phyloP scores from a whole-genome alignment of 371 early-diverging fungal genomes.

The Caulochytrium protostelioides region DNA sequence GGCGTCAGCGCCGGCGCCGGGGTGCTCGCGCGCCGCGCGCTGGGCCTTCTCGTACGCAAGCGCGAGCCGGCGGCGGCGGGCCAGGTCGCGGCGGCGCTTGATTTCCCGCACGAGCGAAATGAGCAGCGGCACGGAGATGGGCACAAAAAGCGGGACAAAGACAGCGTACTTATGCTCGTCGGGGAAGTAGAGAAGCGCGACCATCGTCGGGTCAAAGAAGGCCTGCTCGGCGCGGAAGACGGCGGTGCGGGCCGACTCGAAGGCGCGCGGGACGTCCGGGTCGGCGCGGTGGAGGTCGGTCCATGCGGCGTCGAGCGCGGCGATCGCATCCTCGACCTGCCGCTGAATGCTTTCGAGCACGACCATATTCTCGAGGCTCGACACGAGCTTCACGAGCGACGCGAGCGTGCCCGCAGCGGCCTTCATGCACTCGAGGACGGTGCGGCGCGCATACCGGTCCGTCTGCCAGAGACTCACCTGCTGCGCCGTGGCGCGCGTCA shows the following conservation, averaged over 20 bases:
- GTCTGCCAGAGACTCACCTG: conserved; percentile 41
- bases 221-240: conserved; percentile 54
- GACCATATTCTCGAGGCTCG: conserved; percentile 70
- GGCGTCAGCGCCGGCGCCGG: too few relatives aligned
- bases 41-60: too few relatives aligned
- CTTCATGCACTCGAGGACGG: conserved; percentile 42
- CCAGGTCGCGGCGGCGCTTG: too few relatives aligned
- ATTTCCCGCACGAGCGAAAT: conserved; percentile 1
- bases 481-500: conserved; percentile 5
- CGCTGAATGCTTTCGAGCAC: conserved; percentile 59
- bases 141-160: conserved; percentile 89
- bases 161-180: conserved; percentile 90
- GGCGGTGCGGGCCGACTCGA: conserved; percentile 27
- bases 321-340: conserved; percentile 17
- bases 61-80: too few relatives aligned
- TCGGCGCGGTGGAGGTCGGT: neutral
- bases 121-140: conserved; percentile 43
- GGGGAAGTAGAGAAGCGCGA: conserved; percentile 86
- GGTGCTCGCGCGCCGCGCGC: too few relatives aligned
- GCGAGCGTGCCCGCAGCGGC: conserved; percentile 48
- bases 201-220: conserved; percentile 92
- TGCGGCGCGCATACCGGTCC: conserved; percentile 40
- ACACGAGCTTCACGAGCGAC: conserved; percentile 54
- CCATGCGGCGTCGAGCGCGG: neutral
- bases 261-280: neutral